Evolutionary conservation across 345 rosid genomes (phyloP).

Genomic region (Leavenworthia alabamica): DNA sequence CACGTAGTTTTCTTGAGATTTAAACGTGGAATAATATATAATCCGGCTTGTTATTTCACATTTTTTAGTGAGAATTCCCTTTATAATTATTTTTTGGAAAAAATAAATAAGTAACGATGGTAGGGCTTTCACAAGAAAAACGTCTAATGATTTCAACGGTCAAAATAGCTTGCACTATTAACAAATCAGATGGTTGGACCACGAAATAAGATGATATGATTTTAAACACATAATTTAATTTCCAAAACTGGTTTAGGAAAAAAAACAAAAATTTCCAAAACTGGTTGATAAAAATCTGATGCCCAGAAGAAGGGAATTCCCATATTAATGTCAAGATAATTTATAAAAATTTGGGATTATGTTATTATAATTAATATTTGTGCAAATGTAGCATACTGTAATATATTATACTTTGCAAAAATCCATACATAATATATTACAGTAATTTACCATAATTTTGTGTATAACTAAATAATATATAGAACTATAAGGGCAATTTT

Average conservation of each 20-base stretch:
- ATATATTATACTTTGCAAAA: too few relatives aligned
- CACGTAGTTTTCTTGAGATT: not conserved
- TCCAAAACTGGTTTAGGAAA: not conserved
- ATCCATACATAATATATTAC: too few relatives aligned
- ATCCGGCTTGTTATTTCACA: not conserved
- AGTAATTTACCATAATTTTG: too few relatives aligned
- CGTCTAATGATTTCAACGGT: not conserved
- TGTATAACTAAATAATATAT: too few relatives aligned
- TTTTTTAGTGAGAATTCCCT: not conserved
- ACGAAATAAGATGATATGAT: not conserved
- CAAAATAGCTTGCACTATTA: not conserved
- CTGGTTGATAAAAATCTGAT: too few relatives aligned
- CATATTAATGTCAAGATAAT: too few relatives aligned
- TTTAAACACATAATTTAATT: not conserved
- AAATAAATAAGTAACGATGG: not conserved
- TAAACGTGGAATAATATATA: not conserved
- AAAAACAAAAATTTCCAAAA: not conserved
- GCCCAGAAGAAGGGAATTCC: too few relatives aligned
- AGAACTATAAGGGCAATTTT: too few relatives aligned
- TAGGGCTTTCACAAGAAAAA: not conserved
- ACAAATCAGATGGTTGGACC: not conserved
- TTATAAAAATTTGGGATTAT: too few relatives aligned
- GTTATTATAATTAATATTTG: not conserved
- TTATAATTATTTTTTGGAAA: not conserved
- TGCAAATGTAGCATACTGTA: not conserved